These are phyloP conservation scores for Clonostachys rhizophaga DNA, from an alignment of 2,329 filamentous ascomycete genomes.

Conservation along the genomic window DNA sequence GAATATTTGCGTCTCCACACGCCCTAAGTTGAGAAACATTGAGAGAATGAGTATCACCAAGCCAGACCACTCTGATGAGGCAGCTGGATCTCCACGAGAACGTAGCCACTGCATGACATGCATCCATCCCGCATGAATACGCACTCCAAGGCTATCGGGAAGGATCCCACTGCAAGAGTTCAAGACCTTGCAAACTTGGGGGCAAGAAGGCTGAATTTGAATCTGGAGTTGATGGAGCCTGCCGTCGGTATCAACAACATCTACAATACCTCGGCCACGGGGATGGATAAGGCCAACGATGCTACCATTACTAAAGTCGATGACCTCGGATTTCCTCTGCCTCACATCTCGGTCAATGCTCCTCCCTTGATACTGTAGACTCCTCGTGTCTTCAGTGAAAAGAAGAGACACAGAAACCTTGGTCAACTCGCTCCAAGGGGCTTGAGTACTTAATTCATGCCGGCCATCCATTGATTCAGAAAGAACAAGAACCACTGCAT, in stretches of 20 bases:
- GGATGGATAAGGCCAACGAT: conserved; percentile 53
- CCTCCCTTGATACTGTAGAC: conserved; percentile 50
- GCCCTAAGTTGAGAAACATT: conserved; percentile 56
- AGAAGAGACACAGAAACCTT: conserved; percentile 60
- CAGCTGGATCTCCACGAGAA: conserved; percentile 35
- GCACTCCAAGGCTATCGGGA: conserved; percentile 53
- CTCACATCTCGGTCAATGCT: conserved; percentile 46
- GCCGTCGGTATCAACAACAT: conserved; percentile 59
- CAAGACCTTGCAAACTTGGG: conserved; percentile 57
- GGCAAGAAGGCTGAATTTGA: conserved; percentile 59
- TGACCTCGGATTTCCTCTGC: conserved; percentile 36
- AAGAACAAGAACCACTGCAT: conserved; percentile 66
- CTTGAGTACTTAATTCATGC: conserved; percentile 66
- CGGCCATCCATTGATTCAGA: conserved; percentile 60
- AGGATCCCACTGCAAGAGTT: conserved; percentile 61
- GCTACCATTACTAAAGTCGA: conserved; percentile 39
- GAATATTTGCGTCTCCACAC: conserved; percentile 16
- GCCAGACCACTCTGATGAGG: conserved; percentile 65
- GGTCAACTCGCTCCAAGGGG: conserved; percentile 69
- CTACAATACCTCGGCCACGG: conserved; percentile 55
- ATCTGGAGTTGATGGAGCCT: conserved; percentile 63
- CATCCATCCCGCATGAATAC: conserved; percentile 67
- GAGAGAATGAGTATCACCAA: conserved; percentile 59
- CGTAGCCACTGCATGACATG: conserved; percentile 67
- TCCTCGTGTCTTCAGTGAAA: conserved; percentile 53